Base-by-base conservation (phyloP, 2,329 filamentous ascomycete genomes). In the Colletotrichum chlorophyti region DNA sequence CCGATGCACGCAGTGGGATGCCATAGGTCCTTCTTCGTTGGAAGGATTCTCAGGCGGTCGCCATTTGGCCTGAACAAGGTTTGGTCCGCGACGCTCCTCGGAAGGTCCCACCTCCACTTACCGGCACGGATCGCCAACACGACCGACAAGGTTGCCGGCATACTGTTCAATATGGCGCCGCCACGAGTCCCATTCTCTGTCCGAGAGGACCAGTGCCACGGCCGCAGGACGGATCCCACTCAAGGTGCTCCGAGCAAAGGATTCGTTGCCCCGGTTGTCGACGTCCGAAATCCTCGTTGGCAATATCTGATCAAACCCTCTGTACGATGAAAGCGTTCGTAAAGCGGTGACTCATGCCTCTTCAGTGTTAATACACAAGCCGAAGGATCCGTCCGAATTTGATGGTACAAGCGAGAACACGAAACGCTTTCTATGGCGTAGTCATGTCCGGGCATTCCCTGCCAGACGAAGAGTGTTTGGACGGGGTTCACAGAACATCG, bases 41-140 rank as follows among this genome's bases (percentile, higher is more conserved):
- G 45, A 15, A 37, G 45, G n/a, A n/a, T n/a, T n/a, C n/a, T n/a
- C n/a, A n/a, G n/a, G n/a, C n/a, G n/a, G n/a, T n/a, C n/a, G 9
- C 12, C 9, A 19, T 23, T 15, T 8, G 37, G 21, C 27, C 37
- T 21, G 19, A 40, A n/a, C n/a, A 27, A 35, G 19, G 31, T n/a
- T 41, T 31, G 23, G 37, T 29, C 34, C 23, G 29, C 34, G 42
- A 48, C 47, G n/a, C 23, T 45, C 50, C 37, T 49, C 31, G 37
- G 17, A 17, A 19, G 34, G 5, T 4, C 19, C n/a, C 37, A 9
- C 35, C 35, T 48, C 42, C 42, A 50, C 45, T 21, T 21, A 29
- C 57, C 57, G 43, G 43, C 51, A 50, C 57, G 37, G 57, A 38
- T 45, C 55, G 23, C 37, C 37, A 32, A 27, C 29, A 27, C n/a